Percentiles rank a stretch among this genome's conserved stretches.
phyloP scores from a whole-genome alignment of 78 protist species.

The Dictyostelium discoideum region dicty_2.7 NC_007089.4:5921501-5922000 shows the following conservation, averaged over 20 bases:
- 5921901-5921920: background rate
- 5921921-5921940: background rate
- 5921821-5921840: background rate
- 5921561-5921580: background rate
- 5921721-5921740: background rate
- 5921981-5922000: background rate
- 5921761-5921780: background rate
- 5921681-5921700: background rate
- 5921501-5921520: background rate
- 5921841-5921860: background rate
- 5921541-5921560: background rate
- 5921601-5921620: background rate
- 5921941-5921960: background rate
- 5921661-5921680: background rate
- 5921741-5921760: background rate
- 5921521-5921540: background rate
- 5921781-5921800: background rate
- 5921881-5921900: background rate
- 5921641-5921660: conserved; percentile 1
- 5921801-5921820: background rate
- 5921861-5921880: background rate
- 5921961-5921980: conserved; percentile 9
- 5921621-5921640: background rate
- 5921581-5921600: background rate
- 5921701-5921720: background rate